Base-by-base conservation (phyloP, 1,284 basidiomycete species). In the Kwoniella shivajii region DNA sequence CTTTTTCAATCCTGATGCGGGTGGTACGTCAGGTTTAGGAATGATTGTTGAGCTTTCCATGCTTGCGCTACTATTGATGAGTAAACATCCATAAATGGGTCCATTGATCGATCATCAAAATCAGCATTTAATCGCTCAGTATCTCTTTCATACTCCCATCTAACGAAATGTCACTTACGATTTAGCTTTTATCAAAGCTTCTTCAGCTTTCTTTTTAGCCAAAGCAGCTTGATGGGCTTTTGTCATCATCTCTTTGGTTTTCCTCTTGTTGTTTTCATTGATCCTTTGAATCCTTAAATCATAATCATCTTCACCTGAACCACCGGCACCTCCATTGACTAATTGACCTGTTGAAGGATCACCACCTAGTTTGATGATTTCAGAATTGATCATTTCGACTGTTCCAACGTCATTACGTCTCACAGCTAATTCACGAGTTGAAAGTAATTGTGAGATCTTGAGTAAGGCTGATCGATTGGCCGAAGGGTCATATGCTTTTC, bases 211-310 rank as follows among this genome's bases (percentile, higher is more conserved):
- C 50, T 87, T 83, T 60, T 88, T 85, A 63, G 88, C 86, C 7
- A 84, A 78, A 59, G 87, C 85, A 33, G 81, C 80, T 38, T 86
- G 71, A 76, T 94, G 92, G 0, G 90, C 88, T 62, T 84, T 85
- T 47, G 88, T 82, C 59, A 92, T 85, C 1, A 85, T 83, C 66
- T 92, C 90, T 59, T 86, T 69, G 58, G 94, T 95, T 44, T 87
- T 85, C 64, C 83, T 84, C 39, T 90, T 83, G 73, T 97, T 95
- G 50, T 90, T 84, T 76, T 93, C 90, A 73, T 94, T 95, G 58
- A 96, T 87, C 71, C 81, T 85, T 18, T 87, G 84, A 30, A 94
- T 82, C 64, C 84, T 78, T 57, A 86, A 85, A 41, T 79, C 80
- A 61, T 79, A 77, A 6, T 80, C 75, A 55, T 57, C 67, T 44